Base-by-base conservation (phyloP, 179 eudicot genomes). In the Silene coronaria region DNA sequence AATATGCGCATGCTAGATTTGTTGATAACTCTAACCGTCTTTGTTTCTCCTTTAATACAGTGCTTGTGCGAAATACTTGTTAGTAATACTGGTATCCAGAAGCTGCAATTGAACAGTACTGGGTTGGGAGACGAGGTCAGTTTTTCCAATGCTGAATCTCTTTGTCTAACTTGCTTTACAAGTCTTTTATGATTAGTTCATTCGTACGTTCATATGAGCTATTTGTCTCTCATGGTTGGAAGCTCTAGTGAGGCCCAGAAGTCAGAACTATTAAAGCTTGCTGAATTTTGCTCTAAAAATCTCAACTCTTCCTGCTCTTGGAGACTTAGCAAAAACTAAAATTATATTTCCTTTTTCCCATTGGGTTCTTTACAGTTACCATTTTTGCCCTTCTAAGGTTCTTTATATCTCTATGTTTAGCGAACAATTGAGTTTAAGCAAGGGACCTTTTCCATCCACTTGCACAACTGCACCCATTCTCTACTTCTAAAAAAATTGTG, bases 71-170 rank as follows among this genome's bases (percentile, higher is more conserved):
- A 87, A 73, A 85, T 89, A 78, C 79, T 95, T 84, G 88, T 82
- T 60, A 77, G 82, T 55, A 95, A 95, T 84, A 76, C 81, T 75
- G 90, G 97, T 70, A 85, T 92, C 81, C 88, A 92, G 83, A 95
- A 84, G 85, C 93, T 95, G 69, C 96, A 91, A 81, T 83, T 95
- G 76, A 95, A 91, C 82, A 91, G 97, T 76, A 74, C 86, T 70
- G 90, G 86, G 80, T 74, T 95, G 71, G 97, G 96, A 27, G 97
- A 95, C 77, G 99, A 95, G 99, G 99, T 95, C 63, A 64, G 87
- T 79, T 71, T 42, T 75, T 77, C 12, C 4, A 42, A 21, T 48
- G 45, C 42, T 21, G 46, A 32, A 2, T 34, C 48, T 27, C 22
- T n/a, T 11, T 59, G 14, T 71, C 63, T 65, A 8, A 2, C 53